Evolutionary conservation across 2,329 filamentous ascomycete genomes (phyloP).

Genomic region (Aspergillus quadricinctus): DNA sequence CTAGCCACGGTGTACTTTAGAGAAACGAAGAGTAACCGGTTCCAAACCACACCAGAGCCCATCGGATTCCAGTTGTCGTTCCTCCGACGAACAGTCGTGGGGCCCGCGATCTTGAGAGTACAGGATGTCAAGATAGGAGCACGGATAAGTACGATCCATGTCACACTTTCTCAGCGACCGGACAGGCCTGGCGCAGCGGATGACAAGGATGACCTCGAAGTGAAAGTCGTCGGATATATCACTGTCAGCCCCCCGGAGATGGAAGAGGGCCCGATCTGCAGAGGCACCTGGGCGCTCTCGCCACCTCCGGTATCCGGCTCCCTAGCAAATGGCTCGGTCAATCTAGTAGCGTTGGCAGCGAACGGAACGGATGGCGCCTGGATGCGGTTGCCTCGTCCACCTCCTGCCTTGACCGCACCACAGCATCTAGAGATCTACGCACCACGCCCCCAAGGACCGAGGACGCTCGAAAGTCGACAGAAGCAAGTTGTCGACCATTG

Average conservation of each 20-base stretch:
- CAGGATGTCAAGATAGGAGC: slow-evolving; percentile 59
- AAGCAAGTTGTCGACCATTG: slow-evolving; percentile 4
- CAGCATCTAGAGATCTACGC: neutral
- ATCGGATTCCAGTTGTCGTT: slow-evolving; percentile 60
- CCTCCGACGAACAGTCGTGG: slow-evolving; percentile 54
- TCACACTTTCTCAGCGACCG: slow-evolving; percentile 44
- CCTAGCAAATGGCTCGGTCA: neutral
- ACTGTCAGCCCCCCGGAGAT: slow-evolving; percentile 44
- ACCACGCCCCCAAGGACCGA: neutral
- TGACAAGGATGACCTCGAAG: slow-evolving; percentile 32
- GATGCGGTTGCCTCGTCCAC: neutral
- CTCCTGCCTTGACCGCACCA: neutral
- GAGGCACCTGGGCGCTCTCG: neutral
- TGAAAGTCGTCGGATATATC: slow-evolving; percentile 61
- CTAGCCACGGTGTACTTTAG: slow-evolving; percentile 56
- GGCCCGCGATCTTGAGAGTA: slow-evolving; percentile 52
- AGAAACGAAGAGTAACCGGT: slow-evolving; percentile 49
- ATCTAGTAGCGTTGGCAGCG: neutral
- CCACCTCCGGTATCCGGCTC: neutral
- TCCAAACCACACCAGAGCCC: slow-evolving; percentile 45
- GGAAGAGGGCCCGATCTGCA: neutral
- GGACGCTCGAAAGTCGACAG: neutral
- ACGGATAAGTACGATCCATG: slow-evolving; percentile 56
- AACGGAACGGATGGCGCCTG: neutral
- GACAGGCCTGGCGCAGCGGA: slow-evolving; percentile 3